phyloP scores from a whole-genome alignment of 257 asterid species.

The Avicennia marina region DNA sequence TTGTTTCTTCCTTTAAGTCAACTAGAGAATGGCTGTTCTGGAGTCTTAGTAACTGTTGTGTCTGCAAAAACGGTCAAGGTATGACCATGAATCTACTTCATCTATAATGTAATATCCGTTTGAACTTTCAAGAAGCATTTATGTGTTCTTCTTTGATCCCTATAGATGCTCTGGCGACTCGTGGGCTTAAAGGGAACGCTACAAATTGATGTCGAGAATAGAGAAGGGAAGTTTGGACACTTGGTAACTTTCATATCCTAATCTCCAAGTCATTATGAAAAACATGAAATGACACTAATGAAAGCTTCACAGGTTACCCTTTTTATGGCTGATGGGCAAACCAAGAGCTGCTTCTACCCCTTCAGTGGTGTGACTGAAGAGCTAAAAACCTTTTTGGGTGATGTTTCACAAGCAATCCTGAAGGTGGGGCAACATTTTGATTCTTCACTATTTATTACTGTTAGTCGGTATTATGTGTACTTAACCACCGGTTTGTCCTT shows the following conservation, averaged over 20 bases:
- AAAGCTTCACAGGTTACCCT: conserved; percentile 32
- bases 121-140: not conserved
- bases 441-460: not conserved
- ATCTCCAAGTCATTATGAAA: not conserved
- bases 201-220: conserved; percentile 44
- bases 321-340: conserved; percentile 42
- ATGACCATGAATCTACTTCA: not conserved
- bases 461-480: not conserved
- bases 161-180: conserved; percentile 41
- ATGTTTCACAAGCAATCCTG: conserved; percentile 38
- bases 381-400: conserved; percentile 43
- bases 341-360: conserved; percentile 38
- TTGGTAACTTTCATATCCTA: conserved; percentile 25
- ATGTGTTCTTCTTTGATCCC: not conserved
- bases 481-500: not conserved
- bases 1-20: conserved; percentile 30
- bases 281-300: not conserved
- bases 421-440: conserved; percentile 31
- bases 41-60: conserved; percentile 55
- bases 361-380: conserved; percentile 61
- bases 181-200: conserved; percentile 64
- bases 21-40: conserved; percentile 66
- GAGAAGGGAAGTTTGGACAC: conserved; percentile 49
- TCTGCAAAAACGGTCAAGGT: conserved; percentile 55
- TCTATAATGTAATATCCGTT: not conserved